A percentile compares a stretch with the other conserved stretches of the same genome.
These are phyloP conservation scores for Nicotiana rustica DNA, from an alignment of 305 asterid genomes.

Conservation along the genomic window DNA sequence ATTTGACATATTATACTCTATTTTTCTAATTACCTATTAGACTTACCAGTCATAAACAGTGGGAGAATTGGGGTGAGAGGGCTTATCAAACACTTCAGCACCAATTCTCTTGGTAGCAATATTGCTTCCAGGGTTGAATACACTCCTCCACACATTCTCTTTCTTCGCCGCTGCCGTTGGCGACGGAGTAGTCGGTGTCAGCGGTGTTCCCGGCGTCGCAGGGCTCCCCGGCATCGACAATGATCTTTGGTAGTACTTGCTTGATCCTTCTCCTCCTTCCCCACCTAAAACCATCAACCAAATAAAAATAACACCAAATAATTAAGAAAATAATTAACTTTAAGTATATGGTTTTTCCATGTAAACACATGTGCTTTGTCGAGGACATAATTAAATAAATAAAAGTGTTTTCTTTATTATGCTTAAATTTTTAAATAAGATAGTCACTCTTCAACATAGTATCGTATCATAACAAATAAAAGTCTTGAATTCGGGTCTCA, in stretches of 20 bases:
- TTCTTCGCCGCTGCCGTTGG: slow-evolving; percentile 56
- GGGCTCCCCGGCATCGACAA: slow-evolving; percentile 57
- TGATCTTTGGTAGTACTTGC: slow-evolving; percentile 58
- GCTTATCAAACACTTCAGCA: slow-evolving; percentile 75
- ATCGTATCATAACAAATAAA: too few species aligned
- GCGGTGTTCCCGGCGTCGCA: slow-evolving; percentile 44
- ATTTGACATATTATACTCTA: too few species aligned
- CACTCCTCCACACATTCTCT: slow-evolving; percentile 97
- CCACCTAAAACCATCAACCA: slow-evolving; percentile 16
- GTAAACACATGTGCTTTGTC: too few species aligned
- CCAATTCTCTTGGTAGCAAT: slow-evolving; percentile 76
- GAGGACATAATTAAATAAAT: too few species aligned
- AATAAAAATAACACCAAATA: neutral
- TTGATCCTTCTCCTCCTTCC: slow-evolving; percentile 52
- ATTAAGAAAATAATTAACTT: too few species aligned
- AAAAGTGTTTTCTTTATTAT: too few species aligned
- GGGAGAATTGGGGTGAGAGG: slow-evolving; percentile 76
- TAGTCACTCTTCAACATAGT: too few species aligned
- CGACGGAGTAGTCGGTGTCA: slow-evolving; percentile 63
- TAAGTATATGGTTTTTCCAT: too few species aligned
- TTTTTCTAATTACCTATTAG: too few species aligned
- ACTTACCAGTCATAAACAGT: slow-evolving; percentile 86
- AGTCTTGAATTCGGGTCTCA: too few species aligned
- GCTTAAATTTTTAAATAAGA: too few species aligned
- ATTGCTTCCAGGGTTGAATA: slow-evolving; percentile 94